Conservation (phyloP, 1,139 yeast genomes). For the Candida sojae region DNA sequence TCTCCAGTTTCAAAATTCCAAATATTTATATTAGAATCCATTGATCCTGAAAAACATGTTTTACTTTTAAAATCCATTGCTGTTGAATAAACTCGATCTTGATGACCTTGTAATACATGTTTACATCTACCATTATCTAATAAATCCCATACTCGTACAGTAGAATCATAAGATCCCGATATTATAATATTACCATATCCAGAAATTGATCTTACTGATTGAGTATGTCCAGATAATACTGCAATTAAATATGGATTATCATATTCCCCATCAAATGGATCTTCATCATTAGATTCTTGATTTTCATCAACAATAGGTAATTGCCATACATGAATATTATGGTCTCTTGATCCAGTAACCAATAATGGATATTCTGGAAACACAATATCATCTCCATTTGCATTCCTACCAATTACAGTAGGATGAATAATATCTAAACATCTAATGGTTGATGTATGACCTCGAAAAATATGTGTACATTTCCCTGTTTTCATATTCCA, state of each 20-base stretch:
- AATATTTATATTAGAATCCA: conserved; percentile 85
- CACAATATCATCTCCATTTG: conserved; percentile 62
- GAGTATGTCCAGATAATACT: conserved; percentile 82
- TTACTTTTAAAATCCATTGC: conserved; percentile 74
- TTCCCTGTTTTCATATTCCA: conserved; percentile 80
- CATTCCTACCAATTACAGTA: conserved; percentile 56
- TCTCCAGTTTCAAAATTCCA: conserved; percentile 87
- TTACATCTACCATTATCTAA: conserved; percentile 68
- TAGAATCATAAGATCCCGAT: conserved; percentile 89
- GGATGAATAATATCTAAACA: conserved; percentile 85
- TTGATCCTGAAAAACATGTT: conserved; percentile 87
- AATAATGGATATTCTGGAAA: conserved; percentile 65
- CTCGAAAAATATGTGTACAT: conserved; percentile 85
- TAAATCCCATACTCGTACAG: conserved; percentile 91
- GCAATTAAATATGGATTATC: conserved; percentile 74
- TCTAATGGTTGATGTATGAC: conserved; percentile 91
- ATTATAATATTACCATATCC: conserved; percentile 84
- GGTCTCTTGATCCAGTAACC: conserved; percentile 91
- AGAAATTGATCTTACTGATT: conserved; percentile 83
- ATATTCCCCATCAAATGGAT: conserved; percentile 39
- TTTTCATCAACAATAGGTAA: conserved; percentile 60
- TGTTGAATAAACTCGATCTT: conserved; percentile 84
- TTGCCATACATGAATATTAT: conserved; percentile 86
- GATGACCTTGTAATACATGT: conserved; percentile 78
- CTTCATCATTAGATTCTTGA: conserved; percentile 29